Evolutionary conservation across 306 rosid genomes (phyloP), one percentile per base, ranked within the genome.

Genomic region (Sindora glabra): DNA sequence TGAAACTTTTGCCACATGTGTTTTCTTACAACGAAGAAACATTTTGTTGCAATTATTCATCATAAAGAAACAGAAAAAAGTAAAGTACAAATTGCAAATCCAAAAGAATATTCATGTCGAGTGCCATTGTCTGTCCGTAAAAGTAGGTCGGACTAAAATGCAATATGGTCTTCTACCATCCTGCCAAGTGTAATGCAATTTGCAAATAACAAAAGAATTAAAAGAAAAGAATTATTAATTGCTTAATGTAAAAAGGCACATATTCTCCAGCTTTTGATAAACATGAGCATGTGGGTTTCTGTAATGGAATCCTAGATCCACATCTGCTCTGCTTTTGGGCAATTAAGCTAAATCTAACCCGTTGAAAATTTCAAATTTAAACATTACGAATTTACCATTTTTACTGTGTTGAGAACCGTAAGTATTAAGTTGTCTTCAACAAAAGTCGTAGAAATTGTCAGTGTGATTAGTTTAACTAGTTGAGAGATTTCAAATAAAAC

Each of bases 181-280:
- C 46, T 45, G 71, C 68, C 80, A 65, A 26, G 70, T 73, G 69
- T 68, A 53, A 53, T 42, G 62, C 74, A 65, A 53, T 77, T 56
- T 42, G 62, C 74, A 65, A 53, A 82, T 55, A 57, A 65, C 52
- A 23, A 47, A 29, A 62, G 59, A 14, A 48, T 64, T 19, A 4
- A 69, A 63, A 59, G 21, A 36, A 54, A 29, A 65, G 41, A 36
- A 56, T 73, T 34, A 64, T 64, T 62, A 38, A 36, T 57, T 27
- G 50, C 40, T 56, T 57, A 64, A 50, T 62, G 65, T 42, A 29
- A 73, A 82, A 85, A 82, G 77, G 65, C 77, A 64, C 59, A 80
- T 83, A 85, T 83, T 85, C 89, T 78, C 72, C 77, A 70, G 76
- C 95, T 86, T 89, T 87, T 81, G 68, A 58, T 60, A 66, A 64